A percentile compares a stretch with the other conserved stretches of the same genome.
Conservation (phyloP, 2,329 filamentous ascomycete species). For the Ceratocystis huliohia region DNA sequence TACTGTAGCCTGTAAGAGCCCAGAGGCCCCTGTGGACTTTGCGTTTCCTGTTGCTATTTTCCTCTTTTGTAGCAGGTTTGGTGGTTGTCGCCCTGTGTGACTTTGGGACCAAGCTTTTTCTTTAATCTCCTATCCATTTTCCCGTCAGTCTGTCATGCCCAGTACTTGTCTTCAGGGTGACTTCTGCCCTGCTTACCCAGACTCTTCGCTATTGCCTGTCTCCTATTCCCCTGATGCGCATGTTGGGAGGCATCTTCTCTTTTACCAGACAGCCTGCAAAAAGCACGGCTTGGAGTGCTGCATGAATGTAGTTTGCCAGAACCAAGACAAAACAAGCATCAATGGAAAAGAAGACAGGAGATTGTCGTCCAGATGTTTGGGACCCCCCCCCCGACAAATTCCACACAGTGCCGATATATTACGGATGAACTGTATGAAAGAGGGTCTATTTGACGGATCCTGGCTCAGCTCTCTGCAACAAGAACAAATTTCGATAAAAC, state of each 20-base stretch:
- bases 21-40: not conserved
- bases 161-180: not conserved
- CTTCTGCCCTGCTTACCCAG: not conserved
- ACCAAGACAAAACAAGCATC: not conserved
- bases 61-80: no score
- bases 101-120: constrained; percentile 2
- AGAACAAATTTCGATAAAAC: constrained; percentile 9
- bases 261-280: not conserved
- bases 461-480: constrained; percentile 9
- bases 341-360: not conserved
- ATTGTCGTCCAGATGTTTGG: not conserved
- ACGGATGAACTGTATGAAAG: not conserved
- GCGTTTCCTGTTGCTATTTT: not conserved
- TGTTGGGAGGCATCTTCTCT: no score
- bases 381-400: not conserved
- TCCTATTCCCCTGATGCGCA: no score
- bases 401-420: not conserved
- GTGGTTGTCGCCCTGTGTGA: not conserved
- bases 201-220: no score
- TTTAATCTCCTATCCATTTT: not conserved
- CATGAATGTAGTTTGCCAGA: not conserved
- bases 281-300: not conserved
- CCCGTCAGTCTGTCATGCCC: not conserved
- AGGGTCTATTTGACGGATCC: constrained; percentile 4
- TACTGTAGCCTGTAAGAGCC: not conserved